Evolutionary conservation across 2,329 filamentous ascomycete genomes (phyloP).

Genomic region (Teratosphaeria nubilosa): DNA sequence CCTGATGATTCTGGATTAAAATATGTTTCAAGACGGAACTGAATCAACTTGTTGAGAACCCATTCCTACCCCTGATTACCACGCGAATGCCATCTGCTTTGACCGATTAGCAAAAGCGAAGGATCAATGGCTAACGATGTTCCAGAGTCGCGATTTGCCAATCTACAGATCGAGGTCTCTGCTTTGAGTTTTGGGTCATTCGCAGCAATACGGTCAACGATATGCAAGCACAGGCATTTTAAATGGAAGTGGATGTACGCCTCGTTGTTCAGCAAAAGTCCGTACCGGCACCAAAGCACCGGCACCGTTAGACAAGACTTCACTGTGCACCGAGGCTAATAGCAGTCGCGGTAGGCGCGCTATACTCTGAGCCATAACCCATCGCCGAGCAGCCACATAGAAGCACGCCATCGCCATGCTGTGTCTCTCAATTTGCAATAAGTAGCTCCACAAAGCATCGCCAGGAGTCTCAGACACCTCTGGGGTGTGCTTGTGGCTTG

Average conservation of each 20-base stretch:
- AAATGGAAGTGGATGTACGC: not conserved
- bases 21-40: constrained; percentile 27
- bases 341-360: not conserved
- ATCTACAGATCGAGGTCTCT: not conserved
- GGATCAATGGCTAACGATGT: not conserved
- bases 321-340: not conserved
- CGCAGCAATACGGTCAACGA: not conserved
- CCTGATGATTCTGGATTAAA: constrained; percentile 19
- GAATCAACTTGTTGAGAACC: constrained; percentile 10
- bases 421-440: not conserved
- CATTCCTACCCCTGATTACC: not conserved
- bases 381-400: not conserved
- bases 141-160: not conserved
- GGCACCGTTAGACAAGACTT: not conserved
- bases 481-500: not conserved
- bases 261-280: not conserved
- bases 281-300: not conserved
- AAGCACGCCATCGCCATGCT: not conserved
- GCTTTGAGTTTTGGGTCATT: not conserved
- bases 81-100: not conserved
- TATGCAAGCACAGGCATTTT: not conserved
- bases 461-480: not conserved
- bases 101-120: not conserved
- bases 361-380: not conserved
- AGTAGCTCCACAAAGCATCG: not conserved